Conservation (phyloP, 2,329 filamentous ascomycete genomes). For the Cladophialophora immunda region DNA sequence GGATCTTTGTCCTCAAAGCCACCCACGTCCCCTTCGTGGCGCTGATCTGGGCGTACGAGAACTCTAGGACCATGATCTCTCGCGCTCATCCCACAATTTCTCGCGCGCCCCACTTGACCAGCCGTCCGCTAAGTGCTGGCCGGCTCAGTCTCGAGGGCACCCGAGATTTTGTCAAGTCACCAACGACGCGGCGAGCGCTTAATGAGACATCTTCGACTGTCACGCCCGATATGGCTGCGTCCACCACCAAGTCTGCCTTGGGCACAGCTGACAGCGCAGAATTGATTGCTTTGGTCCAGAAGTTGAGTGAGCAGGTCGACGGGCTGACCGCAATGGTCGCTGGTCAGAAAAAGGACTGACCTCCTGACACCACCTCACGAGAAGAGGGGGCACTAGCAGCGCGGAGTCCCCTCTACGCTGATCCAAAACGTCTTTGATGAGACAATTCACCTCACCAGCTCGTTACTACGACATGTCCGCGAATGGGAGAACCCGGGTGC, state of each 20-base stretch:
- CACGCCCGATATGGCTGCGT: constrained; percentile 24
- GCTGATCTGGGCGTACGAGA: constrained; percentile 65
- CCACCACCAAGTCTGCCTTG: constrained; percentile 36
- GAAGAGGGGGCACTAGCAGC: neutral
- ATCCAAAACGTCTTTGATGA: neutral
- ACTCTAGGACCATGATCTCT: constrained; percentile 45
- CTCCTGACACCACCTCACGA: neutral
- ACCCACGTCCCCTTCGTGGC: constrained; percentile 67
- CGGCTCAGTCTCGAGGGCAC: constrained; percentile 30
- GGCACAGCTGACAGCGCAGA: constrained; percentile 35
- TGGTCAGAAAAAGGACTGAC: constrained; percentile 39
- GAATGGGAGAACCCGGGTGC: neutral
- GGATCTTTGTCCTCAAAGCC: constrained; percentile 66
- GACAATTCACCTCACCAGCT: constrained; percentile 6
- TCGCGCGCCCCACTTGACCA: constrained; percentile 34
- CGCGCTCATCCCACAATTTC: constrained; percentile 37
- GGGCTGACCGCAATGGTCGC: constrained; percentile 41
- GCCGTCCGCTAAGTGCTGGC: constrained; percentile 31
- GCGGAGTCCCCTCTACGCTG: constrained; percentile 6
- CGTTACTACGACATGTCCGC: neutral
- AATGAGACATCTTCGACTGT: constrained; percentile 29
- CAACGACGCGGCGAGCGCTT: constrained; percentile 28
- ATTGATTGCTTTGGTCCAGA: constrained; percentile 39
- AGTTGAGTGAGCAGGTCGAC: constrained; percentile 41
- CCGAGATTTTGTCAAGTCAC: constrained; percentile 31